Evolutionary conservation across 2,329 filamentous ascomycete genomes (phyloP), one percentile per base, ranked within the genome.

Genomic region (Aspergillus chevalieri): DNA sequence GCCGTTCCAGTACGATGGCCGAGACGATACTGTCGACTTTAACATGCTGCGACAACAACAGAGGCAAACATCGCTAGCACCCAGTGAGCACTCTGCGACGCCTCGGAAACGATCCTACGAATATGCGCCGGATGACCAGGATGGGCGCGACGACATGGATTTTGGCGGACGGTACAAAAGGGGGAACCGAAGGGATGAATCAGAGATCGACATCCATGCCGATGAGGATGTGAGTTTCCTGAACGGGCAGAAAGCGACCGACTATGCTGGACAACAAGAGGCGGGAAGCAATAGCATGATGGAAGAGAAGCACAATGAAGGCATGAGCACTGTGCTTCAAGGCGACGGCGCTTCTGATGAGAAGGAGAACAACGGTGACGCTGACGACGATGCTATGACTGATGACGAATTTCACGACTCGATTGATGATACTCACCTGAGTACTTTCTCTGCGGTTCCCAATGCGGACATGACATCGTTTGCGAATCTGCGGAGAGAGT

Each of bases 401-500:
- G 59, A 63, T 47, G 66, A 67, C 12, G 64, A 65, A 24, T 50
- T 57, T 47, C 48, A 67, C 21, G 65, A 71, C 43, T 52, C 60
- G 7, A 69, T 70, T 58, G 70, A 74, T 49, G 68, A 74, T 42
- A 74, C 73, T 9, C 71, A 72, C 62, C 87, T 95, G 65, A 95
- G 89, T 74, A 83, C 80, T 10, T 96, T 96, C 69, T 96, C 92
- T 1, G 89, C 89, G 7, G 82, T 95, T 47, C 89, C 89, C 5
- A 76, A 77, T 47, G 65, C 74, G 15, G 89, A 92, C 60, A 82
- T 93, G 82, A 93, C 89, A 17, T 84, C 85, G 61, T 89, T 94
- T 61, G 85, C 88, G 7, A 84, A 83, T 55, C 72, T 93, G 48
- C 83, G 84, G 48, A 55, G 57, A 7, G 81, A 85, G 53, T 86